Conservation (phyloP, 495 filamentous ascomycete species). For the Bombardia bombarda region DNA sequence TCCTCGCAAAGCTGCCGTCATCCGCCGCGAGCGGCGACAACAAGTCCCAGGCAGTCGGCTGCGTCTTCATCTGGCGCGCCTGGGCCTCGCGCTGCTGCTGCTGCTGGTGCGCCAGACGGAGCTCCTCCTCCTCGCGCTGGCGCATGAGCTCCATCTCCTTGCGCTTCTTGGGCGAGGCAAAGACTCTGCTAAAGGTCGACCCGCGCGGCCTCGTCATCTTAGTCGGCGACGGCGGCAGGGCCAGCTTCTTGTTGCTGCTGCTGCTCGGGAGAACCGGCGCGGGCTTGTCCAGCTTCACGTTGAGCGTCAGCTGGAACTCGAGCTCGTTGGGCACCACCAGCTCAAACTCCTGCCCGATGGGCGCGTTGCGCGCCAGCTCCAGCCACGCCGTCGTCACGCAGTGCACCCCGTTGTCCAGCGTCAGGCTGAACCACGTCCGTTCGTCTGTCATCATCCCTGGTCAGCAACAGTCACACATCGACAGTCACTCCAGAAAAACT, state of each 20-base stretch:
- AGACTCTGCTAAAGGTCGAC: constrained; percentile 83
- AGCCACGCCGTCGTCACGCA: constrained; percentile 96
- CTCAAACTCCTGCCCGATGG: constrained; percentile 97
- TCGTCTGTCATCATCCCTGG: constrained; percentile 62
- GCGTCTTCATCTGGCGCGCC: constrained; percentile 46
- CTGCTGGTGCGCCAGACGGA: constrained; percentile 54
- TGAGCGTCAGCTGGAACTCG: constrained; percentile 93
- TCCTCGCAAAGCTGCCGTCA: constrained; percentile 87
- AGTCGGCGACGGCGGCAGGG: constrained; percentile 44
- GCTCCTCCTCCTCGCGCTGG: constrained; percentile 68
- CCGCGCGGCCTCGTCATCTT: constrained; percentile 57
- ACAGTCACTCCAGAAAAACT: constrained; percentile 18
- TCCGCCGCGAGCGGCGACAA: constrained; percentile 76
- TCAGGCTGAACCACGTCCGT: constrained; percentile 85
- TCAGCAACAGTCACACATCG: no score
- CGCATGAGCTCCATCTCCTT: constrained; percentile 83
- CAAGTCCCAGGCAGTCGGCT: constrained; percentile 74
- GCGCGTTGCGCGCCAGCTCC: constrained; percentile 84
- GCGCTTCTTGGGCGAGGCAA: constrained; percentile 89
- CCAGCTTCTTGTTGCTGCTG: no score
- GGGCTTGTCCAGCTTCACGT: constrained; percentile 82
- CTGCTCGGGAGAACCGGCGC: no score
- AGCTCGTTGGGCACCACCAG: constrained; percentile 93
- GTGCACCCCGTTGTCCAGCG: constrained; percentile 93
- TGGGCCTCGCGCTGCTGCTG: constrained; percentile 61